Evolutionary conservation across 2,329 filamentous ascomycete genomes (phyloP), one percentile per base, ranked within the genome.

Genomic region (Penicillium brasilianum): DNA sequence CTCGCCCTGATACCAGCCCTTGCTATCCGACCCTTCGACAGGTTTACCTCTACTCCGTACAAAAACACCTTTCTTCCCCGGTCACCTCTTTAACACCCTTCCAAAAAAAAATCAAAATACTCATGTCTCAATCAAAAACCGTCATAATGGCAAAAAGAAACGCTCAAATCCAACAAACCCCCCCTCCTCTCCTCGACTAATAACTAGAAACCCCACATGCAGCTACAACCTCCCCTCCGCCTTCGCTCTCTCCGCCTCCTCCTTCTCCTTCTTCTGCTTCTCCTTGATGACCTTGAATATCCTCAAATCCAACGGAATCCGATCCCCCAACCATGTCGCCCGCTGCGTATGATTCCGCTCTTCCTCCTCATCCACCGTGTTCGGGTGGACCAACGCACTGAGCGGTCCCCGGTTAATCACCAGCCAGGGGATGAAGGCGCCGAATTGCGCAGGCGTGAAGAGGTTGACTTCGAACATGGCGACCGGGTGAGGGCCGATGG

Each of bases 401-500:
- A 97, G 76, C 2, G 91, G 91, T 0, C 93, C 93, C 5, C 93
- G 84, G 77, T 93, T 89, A 59, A 97, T 86, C 32, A 91, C 85
- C 32, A 97, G 80, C 93, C 93, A 97, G 0, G 91, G 85, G 41
- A 97, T 80, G 70, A 97, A 96, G 0, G 93, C 93, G 0, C 93
- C 93, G 71, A 97, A 97, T 75, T 97, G 91, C 3, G 87, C 88
- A 0, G 93, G 93, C 0, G 89, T 92, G 75, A 94, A 92, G 20
- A 97, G 49, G 68, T 96, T 96, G 49, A 97, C 92, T 77, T 97
- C 93, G 70, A 97, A 97, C 92, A 96, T 97, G 55, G 88, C 90
- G 0, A 92, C 77, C 0, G 90, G 88, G 74, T 97, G 93, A 0
- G 93, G 93, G 0, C 93, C 93, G 30, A 97, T 77, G 0, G 93